Evolutionary conservation across 495 filamentous ascomycete species (phyloP), one percentile per base, ranked within the genome.

Genomic region (Eremomyces bilateralis): DNA sequence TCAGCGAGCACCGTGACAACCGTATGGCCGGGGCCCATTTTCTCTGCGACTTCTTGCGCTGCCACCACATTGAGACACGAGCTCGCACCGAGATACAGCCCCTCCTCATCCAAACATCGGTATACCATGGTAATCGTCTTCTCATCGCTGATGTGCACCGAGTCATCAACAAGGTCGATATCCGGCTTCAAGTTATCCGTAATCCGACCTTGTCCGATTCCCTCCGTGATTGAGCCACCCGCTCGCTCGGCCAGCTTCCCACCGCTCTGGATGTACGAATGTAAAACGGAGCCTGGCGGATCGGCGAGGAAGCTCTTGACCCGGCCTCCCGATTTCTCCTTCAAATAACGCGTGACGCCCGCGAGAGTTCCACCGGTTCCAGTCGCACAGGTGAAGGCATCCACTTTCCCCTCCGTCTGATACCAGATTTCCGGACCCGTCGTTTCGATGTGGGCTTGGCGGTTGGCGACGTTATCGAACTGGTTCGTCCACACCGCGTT

Each of bases 401-500:
- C 82, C 28, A 97, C 51, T 37, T 74, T 75, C 15, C 90, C 85
- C 1, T 53, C 57, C 0, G 85, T 93, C 62, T 97, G 88, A n/a
- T 70, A 53, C 88, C 88, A 97, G 50, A 97, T 83, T 53, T 97
- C 88, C 1, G 88, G 88, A 0, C 88, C 88, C 1, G 88, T 97
- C 0, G 85, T 95, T 59, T 93, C 88, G 46, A 97, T 73, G 49
- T 97, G 88, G 18, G 85, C 85, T 51, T 76, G 72, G 20, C 90
- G 69, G 54, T 97, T 97, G 35, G 90, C 88, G 21, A 61, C 68
- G 59, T 97, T 97, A 50, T 97, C 88, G 60, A 97, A 97, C 53
- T 97, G 88, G 58, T 97, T 88, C 19, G 88, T 97, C 88, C 88
- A 97, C 1, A 94, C 83, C 4, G 88, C 83, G 56, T 94, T 94